Evolutionary conservation across 306 rosid species (phyloP), one percentile per base, ranked within the genome.

Genomic region (Cucurbita ficifolia): DNA sequence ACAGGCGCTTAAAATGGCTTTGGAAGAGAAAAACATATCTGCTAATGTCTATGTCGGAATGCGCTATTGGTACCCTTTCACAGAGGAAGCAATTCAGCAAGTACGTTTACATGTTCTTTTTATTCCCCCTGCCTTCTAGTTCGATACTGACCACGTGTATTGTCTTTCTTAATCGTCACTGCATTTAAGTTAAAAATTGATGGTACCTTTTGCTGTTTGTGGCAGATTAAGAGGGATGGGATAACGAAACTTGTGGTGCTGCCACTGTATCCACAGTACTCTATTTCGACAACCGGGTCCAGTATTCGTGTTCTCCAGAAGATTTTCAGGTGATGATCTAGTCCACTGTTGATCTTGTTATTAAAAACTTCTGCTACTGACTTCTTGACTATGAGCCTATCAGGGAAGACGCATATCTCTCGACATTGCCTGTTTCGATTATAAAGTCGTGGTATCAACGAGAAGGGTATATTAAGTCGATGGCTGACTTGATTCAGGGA

Each of bases 201-300:
- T 70, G 16, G 59, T 33, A 8, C 10, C 59, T 49, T 73, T 36
- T 42, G 61, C 14, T 57, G 50, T 77, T 49, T 24, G 39, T 39
- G 48, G 24, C 84, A 95, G 99, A 91, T 95, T 80, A 95, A 95
- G 88, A 87, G 74, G 76, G 99, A 95, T 72, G 76, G 81, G 76
- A 89, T 95, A 83, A 91, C 97, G 52, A 95, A 87, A 82, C 97
- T 95, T 69, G 99, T 95, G 76, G 97, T 95, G 80, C 84, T 95
- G 74, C 99, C 99, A 50, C 84, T 95, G 19, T 95, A 95, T 82
- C 99, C 99, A 70, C 99, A 95, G 70, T 95, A 86, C 80, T 95
- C 99, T 83, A 95, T 95, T 80, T 95, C 99, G 57, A 95, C 99
- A n/a, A 95, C 99, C 56, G 99, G 99, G 79, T 95, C 99, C 46